phyloP scores from a whole-genome alignment of 805 yeast genomes.

The Metschnikowia lunata region DNA sequence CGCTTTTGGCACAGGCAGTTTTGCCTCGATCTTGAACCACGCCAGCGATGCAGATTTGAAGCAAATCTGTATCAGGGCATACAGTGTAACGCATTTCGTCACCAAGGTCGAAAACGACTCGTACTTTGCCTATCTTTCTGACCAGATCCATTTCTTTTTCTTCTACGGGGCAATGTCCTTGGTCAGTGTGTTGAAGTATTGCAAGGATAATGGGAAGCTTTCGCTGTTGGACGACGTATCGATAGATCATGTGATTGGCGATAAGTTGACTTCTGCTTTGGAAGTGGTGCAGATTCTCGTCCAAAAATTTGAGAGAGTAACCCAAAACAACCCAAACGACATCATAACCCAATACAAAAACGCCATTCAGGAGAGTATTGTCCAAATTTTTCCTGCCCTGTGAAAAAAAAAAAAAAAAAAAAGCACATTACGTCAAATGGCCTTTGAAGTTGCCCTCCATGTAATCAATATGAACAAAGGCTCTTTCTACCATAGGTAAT shows the following conservation, averaged over 20 bases:
- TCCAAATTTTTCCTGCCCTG: conserved; percentile 7
- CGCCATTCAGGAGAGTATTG: conserved; percentile 16
- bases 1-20: conserved; percentile 17
- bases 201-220: conserved; percentile 9
- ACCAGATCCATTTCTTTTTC: conserved; percentile 57
- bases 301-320: conserved; percentile 27
- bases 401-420: neutral
- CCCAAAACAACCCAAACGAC: conserved; percentile 26
- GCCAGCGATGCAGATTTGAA: conserved; percentile 26
- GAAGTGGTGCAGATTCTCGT: conserved; percentile 20
- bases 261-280: conserved; percentile 5
- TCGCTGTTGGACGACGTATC: conserved; percentile 2
- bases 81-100: conserved; percentile 39
- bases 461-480: conserved; percentile 76
- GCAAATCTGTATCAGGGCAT: conserved; percentile 39
- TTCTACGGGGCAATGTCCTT: conserved; percentile 40
- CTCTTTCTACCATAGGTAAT: conserved; percentile 71
- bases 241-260: neutral
- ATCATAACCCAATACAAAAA: conserved; percentile 27
- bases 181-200: conserved; percentile 21
- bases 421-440: conserved; percentile 25
- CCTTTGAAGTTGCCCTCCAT: conserved; percentile 43
- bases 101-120: conserved; percentile 43
- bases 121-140: conserved; percentile 66
- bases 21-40: conserved; percentile 21